Percentiles rank a stretch among this genome's conserved stretches.
Conservation (phyloP, 306 rosid genomes). For the Spatholobus suberectus region DNA sequence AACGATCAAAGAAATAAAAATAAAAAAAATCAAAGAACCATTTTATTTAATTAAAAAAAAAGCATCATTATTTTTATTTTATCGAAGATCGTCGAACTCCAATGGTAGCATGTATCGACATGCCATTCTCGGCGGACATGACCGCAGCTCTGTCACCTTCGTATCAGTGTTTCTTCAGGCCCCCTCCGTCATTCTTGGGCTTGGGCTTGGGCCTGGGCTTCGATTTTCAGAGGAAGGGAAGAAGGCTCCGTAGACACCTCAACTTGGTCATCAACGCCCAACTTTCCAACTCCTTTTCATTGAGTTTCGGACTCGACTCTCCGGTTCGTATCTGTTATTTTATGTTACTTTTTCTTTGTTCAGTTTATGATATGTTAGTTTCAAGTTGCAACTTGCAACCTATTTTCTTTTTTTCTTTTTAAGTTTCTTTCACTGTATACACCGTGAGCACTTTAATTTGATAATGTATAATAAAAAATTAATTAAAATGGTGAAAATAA, state of each 20-base stretch:
- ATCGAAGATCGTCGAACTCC: slow-evolving; percentile 18
- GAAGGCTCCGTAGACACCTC: slow-evolving; percentile 51
- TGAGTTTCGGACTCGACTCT: slow-evolving; percentile 76
- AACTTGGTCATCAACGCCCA: slow-evolving; percentile 75
- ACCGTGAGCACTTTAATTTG: neutral
- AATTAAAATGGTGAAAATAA: neutral
- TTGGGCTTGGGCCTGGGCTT: slow-evolving; percentile 50
- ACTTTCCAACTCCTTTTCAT: slow-evolving; percentile 67
- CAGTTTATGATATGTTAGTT: neutral
- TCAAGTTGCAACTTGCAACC: neutral
- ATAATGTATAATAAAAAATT: neutral
- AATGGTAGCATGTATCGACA: slow-evolving; percentile 74
- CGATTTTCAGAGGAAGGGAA: slow-evolving; percentile 55
- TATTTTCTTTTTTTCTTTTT: neutral
- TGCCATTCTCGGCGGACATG: slow-evolving; percentile 61
- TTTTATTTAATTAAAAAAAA: neutral
- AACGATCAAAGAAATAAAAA: neutral
- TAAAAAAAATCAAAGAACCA: neutral
- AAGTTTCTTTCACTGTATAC: neutral
- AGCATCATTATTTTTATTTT: neutral
- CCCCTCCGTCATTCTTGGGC: slow-evolving; percentile 48
- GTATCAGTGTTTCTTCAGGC: slow-evolving; percentile 46
- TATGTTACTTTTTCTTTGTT: neutral
- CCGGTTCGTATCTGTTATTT: slow-evolving; percentile 49
- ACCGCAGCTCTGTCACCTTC: slow-evolving; percentile 39